Conservation (phyloP, 2,329 filamentous ascomycete genomes). For the Didymella segeticola region DNA sequence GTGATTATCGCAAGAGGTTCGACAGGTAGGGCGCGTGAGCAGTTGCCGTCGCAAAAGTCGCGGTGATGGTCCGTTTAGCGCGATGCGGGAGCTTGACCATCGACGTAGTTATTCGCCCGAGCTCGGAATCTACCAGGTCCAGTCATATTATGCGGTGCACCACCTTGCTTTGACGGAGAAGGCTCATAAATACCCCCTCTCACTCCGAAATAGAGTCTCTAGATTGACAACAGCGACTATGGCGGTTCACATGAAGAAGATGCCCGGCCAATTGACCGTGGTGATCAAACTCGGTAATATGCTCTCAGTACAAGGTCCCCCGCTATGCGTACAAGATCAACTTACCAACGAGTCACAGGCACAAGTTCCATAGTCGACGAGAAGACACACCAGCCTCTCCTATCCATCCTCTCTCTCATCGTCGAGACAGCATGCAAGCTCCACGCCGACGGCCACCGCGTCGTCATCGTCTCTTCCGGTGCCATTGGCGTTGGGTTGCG, state of each 20-base stretch:
- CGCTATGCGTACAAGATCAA: slow-evolving; percentile 27
- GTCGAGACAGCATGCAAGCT: slow-evolving; percentile 92
- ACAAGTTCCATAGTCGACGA: slow-evolving; percentile 99
- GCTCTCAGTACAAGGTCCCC: slow-evolving; percentile 33
- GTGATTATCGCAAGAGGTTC: no score
- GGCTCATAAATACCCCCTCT: slow-evolving; percentile 2
- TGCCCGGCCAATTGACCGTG: slow-evolving; percentile 66
- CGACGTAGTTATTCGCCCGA: slow-evolving; percentile 19
- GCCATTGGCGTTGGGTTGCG: slow-evolving; percentile 93
- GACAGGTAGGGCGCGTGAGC: not conserved
- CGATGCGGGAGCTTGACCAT: slow-evolving; percentile 14
- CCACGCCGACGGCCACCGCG: slow-evolving; percentile 87
- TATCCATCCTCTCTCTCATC: slow-evolving; percentile 89
- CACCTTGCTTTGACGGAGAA: slow-evolving; percentile 2
- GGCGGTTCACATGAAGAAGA: slow-evolving; percentile 59
- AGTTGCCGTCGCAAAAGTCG: slow-evolving; percentile 30
- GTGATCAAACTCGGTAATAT: slow-evolving; percentile 84
- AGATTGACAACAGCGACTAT: slow-evolving; percentile 16
- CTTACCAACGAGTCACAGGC: slow-evolving; percentile 62
- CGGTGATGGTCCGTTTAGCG: slow-evolving; percentile 12
- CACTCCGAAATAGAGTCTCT: not conserved
- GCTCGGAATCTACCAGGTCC: slow-evolving; percentile 23
- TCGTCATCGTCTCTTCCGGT: slow-evolving; percentile 95
- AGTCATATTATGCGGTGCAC: slow-evolving; percentile 26
- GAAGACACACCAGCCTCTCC: slow-evolving; percentile 87